Base-by-base conservation (phyloP, 177 flowering plant species). In the Vitis hybrid region DNA sequence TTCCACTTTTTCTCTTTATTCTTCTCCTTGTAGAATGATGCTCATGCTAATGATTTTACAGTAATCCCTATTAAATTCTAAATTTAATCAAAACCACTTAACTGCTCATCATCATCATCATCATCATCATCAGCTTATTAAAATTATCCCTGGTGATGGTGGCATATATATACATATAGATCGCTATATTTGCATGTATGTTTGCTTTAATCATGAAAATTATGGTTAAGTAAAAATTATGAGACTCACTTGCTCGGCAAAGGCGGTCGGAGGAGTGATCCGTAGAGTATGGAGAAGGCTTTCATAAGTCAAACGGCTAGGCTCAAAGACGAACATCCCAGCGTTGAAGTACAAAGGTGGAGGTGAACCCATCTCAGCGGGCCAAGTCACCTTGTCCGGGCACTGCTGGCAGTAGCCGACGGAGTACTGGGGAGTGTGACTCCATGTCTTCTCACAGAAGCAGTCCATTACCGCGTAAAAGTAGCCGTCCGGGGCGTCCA, bases 361-460 rank as follows among this genome's bases (percentile, higher is more conserved):
- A 59, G 88, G 86, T 8, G 86, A 66, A 7, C 87, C 89, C 84
- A 84, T 72, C 65, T 84, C 84, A 5, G 81, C 80, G 2, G 90
- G 91, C 92, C 92, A 90, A 2, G 51, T 71, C 54, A 85, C 95
- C 82, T 78, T 83, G 11, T 87, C 78, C 0, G 92, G 91, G 77
- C 91, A 86, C 75, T 89, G 92, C 71, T 90, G 95, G 83, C 95
- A 90, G 47, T 89, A 90, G 44, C 89, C 91, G 33, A 90, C 71
- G 6, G 82, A 70, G 75, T 76, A 86, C 69, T 87, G 95, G 0
- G 70, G 83, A 0, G 92, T 75, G 77, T 84, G 85, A 69, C 88
- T 85, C 95, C 92, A 87, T 57, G 88, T 82, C 74, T 82, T 80
- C 84, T 90, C 92, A 38, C 95, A 90, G 74, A 87, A 89, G 68